Percentiles rank a stretch among this genome's conserved stretches.
Evolutionary conservation across 306 rosid genomes (phyloP).

Genomic region (Gastrolobium bilobum): DNA sequence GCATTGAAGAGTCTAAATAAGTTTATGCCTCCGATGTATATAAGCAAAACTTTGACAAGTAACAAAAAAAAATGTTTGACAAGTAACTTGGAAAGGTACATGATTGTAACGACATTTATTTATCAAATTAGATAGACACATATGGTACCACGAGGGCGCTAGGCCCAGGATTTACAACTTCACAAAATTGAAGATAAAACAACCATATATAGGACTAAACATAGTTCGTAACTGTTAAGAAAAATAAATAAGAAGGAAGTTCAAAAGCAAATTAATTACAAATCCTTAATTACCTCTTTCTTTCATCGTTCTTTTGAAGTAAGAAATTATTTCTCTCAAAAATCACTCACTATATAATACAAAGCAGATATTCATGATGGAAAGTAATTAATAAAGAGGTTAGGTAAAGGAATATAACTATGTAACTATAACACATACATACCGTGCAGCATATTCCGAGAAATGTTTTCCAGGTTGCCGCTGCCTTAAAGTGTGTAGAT

Average conservation of each 20-base stretch:
- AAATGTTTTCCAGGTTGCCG: constrained; percentile 98
- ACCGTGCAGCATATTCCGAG: constrained; percentile 99
- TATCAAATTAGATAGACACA: no score
- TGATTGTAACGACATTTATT: background rate
- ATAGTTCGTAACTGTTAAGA: background rate
- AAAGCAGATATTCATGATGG: constrained; percentile 17
- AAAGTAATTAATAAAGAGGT: constrained; percentile 33
- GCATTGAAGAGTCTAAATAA: background rate
- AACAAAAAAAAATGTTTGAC: background rate
- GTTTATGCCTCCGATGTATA: background rate
- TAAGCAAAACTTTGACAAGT: background rate
- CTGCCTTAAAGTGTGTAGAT: constrained; percentile 97
- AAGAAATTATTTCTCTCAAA: constrained; percentile 5
- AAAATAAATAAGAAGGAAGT: background rate
- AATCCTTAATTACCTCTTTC: constrained; percentile 39
- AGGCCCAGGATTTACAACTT: no score
- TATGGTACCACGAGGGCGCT: no score
- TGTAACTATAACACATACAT: constrained; percentile 52
- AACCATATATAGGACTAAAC: no score
- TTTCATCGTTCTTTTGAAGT: constrained; percentile 4
- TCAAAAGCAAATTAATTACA: background rate
- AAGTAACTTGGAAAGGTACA: background rate
- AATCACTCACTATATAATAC: background rate
- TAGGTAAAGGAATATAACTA: constrained; percentile 26
- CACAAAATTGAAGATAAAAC: no score